phyloP scores from a whole-genome alignment of 345 rosid species.

The thale cress (Arabidopsis thaliana) region TAIR10.1 NC_003074.8:755001-755500 shows the following conservation, averaged over 20 bases:
- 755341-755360: slow-evolving; percentile 44
- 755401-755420: slow-evolving; percentile 58
- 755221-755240: background rate
- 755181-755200: background rate
- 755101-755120: background rate
- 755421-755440: slow-evolving; percentile 55
- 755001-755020: no score
- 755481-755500: slow-evolving; percentile 68
- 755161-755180: background rate
- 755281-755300: background rate
- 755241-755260: background rate
- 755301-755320: slow-evolving; percentile 1
- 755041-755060: no score
- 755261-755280: background rate
- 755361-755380: slow-evolving; percentile 48
- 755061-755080: no score
- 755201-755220: background rate
- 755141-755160: background rate
- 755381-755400: slow-evolving; percentile 59
- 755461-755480: slow-evolving; percentile 49
- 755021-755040: no score
- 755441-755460: slow-evolving; percentile 25
- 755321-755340: slow-evolving; percentile 28
- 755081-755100: no score
- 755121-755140: background rate